Conservation (phyloP, 306 rosid genomes). For the Fagus sylvatica region DNA sequence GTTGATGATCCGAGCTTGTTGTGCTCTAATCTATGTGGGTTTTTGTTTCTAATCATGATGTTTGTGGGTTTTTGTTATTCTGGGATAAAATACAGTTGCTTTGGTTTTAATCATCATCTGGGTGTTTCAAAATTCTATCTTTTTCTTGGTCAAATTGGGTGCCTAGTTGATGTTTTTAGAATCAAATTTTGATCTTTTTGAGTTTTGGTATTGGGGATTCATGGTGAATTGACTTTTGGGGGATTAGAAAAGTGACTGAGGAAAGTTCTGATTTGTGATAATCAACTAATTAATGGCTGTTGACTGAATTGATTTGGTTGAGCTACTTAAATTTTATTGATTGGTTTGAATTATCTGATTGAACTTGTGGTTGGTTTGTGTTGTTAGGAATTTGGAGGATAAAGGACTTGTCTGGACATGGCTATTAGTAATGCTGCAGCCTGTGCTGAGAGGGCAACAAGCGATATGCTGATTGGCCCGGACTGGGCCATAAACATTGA, state of each 20-base stretch:
- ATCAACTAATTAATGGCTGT: neutral
- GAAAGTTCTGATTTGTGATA: neutral
- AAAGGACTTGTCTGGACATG: conserved; percentile 45
- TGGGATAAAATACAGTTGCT: neutral
- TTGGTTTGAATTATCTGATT: conserved; percentile 10
- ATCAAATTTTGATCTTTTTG: neutral
- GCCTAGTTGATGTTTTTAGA: neutral
- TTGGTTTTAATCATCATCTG: neutral
- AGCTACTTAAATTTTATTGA: neutral
- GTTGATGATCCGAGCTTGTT: conserved; percentile 20
- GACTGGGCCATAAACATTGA: conserved; percentile 97
- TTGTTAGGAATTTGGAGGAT: conserved; percentile 29
- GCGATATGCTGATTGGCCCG: conserved; percentile 91
- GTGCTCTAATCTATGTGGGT: conserved; percentile 1
- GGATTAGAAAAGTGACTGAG: neutral
- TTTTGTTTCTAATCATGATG: neutral
- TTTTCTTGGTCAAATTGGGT: neutral
- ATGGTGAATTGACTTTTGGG: neutral
- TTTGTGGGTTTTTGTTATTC: neutral
- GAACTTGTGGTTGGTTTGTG: conserved; percentile 20
- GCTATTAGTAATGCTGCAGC: conserved; percentile 68
- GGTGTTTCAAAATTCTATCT: neutral
- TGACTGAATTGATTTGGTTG: neutral
- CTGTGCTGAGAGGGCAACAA: conserved; percentile 93
- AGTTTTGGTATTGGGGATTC: neutral